Conservation (phyloP, 2,329 filamentous ascomycete species). For the Clathrospora elynae region DNA sequence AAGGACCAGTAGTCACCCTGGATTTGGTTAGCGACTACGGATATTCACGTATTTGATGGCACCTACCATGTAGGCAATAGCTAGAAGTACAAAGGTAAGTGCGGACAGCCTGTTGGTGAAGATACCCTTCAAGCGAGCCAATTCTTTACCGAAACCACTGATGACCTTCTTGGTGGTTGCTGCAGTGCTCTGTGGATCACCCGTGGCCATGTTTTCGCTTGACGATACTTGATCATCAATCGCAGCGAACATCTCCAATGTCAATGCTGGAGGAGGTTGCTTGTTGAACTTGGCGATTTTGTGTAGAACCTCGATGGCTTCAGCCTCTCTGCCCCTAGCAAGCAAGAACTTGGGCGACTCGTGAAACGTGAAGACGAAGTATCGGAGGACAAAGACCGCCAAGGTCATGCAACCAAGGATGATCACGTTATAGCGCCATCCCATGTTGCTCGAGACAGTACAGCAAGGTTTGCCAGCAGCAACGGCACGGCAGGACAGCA, state of each 20-base stretch:
- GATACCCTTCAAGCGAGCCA: slow-evolving; percentile 34
- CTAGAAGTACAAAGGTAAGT: slow-evolving; percentile 34
- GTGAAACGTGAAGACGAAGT: slow-evolving; percentile 37
- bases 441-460: slow-evolving; percentile 35
- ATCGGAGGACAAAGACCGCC: slow-evolving; percentile 36
- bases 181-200: slow-evolving; percentile 9
- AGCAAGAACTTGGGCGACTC: slow-evolving; percentile 39
- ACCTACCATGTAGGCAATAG: slow-evolving; percentile 34
- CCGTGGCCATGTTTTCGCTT: background rate
- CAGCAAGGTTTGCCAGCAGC: slow-evolving; percentile 26
- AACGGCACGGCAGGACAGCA: slow-evolving; percentile 26
- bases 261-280: slow-evolving; percentile 29
- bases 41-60: background rate
- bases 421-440: slow-evolving; percentile 40
- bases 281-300: slow-evolving; percentile 38
- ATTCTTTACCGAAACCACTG: slow-evolving; percentile 27
- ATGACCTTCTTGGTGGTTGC: slow-evolving; percentile 32
- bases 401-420: slow-evolving; percentile 35
- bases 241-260: slow-evolving; percentile 33
- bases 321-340: slow-evolving; percentile 30
- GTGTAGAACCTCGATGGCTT: slow-evolving; percentile 36
- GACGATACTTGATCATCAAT: slow-evolving; percentile 25
- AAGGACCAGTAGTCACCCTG: slow-evolving; percentile 43
- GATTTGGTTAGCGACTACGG: background rate
- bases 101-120: slow-evolving; percentile 35